Conservation (phyloP, 768 basidiomycete genomes). For the Galerina marginata region DNA sequence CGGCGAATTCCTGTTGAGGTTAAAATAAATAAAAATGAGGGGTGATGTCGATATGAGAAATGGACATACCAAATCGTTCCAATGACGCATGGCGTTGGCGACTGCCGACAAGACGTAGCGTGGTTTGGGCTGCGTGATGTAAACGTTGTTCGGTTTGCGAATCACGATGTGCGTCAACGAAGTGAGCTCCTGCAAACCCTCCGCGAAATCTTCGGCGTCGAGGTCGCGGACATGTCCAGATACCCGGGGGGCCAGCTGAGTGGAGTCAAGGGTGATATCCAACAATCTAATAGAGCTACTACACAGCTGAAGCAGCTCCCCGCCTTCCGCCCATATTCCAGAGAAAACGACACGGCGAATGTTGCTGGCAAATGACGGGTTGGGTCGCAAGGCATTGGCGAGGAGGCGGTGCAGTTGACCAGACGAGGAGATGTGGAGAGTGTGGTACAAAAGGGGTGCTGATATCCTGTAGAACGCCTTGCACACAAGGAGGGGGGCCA, state of each 20-base stretch:
- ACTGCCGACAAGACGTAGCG: constrained; percentile 50
- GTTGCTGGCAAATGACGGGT: constrained; percentile 42
- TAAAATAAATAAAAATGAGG: constrained; percentile 3
- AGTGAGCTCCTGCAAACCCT: constrained; percentile 41
- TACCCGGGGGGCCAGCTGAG: constrained; percentile 27
- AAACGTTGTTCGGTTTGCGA: constrained; percentile 55
- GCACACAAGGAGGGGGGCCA: constrained; percentile 58
- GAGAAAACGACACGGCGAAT: constrained; percentile 49
- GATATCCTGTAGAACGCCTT: constrained; percentile 59
- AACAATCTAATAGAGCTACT: constrained; percentile 29
- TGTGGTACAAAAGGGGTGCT: constrained; percentile 61
- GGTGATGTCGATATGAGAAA: neutral
- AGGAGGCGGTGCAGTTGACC: constrained; percentile 45
- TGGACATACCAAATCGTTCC: constrained; percentile 53
- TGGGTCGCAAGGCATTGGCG: constrained; percentile 39
- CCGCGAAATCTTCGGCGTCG: constrained; percentile 44
- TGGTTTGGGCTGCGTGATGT: constrained; percentile 58
- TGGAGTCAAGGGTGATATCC: constrained; percentile 43
- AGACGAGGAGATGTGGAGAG: constrained; percentile 48
- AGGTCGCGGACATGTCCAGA: constrained; percentile 19
- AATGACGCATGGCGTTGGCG: constrained; percentile 47
- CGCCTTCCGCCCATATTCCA: constrained; percentile 46
- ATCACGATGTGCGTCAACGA: constrained; percentile 53
- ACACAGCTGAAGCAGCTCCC: constrained; percentile 40
- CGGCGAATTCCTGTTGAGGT: constrained; percentile 49